These are phyloP conservation scores for Rhizopogon vulgaris DNA, from an alignment of 768 basidiomycete genomes.

Conservation along the genomic window DNA sequence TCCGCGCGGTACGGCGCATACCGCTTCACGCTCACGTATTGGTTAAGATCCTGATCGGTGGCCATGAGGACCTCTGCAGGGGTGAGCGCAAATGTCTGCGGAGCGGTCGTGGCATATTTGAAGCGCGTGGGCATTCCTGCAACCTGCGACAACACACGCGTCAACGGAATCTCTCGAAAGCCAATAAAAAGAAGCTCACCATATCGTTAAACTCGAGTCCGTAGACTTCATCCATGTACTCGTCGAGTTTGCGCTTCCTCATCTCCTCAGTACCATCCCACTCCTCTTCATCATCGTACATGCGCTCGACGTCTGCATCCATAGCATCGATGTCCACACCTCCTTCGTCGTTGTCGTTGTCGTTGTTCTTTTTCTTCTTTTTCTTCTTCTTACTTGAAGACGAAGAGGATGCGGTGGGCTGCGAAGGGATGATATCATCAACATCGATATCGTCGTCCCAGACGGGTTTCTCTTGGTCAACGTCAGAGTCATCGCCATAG, in stretches of 20 bases:
- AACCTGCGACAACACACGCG: conserved; percentile 2
- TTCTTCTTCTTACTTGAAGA: conserved; percentile 40
- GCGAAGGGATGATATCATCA: conserved; percentile 47
- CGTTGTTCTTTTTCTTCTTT: conserved; percentile 27
- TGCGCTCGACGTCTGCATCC: conserved; percentile 55
- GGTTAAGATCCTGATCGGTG: conserved; percentile 88
- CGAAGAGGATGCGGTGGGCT: conserved; percentile 29
- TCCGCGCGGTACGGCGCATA: conserved; percentile 83
- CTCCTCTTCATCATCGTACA: conserved; percentile 49
- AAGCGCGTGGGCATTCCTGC: conserved; percentile 88
- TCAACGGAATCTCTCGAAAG: not conserved
- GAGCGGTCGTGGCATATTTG: conserved; percentile 72
- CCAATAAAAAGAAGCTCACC: conserved; percentile 40
- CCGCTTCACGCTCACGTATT: conserved; percentile 84
- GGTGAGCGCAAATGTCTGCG: conserved; percentile 61
- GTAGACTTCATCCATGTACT: conserved; percentile 90
- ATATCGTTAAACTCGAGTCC: conserved; percentile 93
- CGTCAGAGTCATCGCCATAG: conserved; percentile 44
- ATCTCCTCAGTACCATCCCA: conserved; percentile 91
- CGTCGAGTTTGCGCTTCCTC: conserved; percentile 74
- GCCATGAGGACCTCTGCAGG: conserved; percentile 88
- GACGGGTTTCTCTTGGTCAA: conserved; percentile 60
- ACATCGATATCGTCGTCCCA: conserved; percentile 93
- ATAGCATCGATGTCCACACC: conserved; percentile 40
- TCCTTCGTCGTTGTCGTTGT: conserved; percentile 43